Conservation (phyloP, 371 early-diverging fungal genomes). For the Apophysomyces sp. region DNA sequence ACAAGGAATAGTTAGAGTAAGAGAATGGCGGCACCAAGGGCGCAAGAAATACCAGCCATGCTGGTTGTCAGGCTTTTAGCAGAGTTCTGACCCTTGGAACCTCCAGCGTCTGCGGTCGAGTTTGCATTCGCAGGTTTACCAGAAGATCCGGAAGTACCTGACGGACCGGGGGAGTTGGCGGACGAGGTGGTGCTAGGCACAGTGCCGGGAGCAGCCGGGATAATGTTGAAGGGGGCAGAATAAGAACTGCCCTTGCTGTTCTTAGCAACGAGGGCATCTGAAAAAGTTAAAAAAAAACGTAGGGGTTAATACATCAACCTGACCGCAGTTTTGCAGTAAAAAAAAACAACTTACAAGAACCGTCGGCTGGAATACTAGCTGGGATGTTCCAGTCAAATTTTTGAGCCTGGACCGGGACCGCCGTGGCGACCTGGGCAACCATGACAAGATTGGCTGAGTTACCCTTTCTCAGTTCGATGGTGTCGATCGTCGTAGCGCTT, state of each 20-base stretch:
- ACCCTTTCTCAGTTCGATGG: constrained; percentile 32
- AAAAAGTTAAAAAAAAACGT: background rate
- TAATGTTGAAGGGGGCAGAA: constrained; percentile 42
- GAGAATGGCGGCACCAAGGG: background rate
- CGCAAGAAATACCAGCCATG: background rate
- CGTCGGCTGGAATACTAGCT: constrained; percentile 12
- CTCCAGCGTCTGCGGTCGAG: background rate
- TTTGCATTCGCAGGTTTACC: background rate
- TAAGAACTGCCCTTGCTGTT: constrained; percentile 33
- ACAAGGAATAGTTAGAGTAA: background rate
- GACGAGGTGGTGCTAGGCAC: constrained; percentile 6
- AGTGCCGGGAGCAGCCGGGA: constrained; percentile 22
- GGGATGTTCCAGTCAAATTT: constrained; percentile 32
- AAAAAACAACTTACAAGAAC: constrained; percentile 29
- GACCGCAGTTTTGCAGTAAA: background rate
- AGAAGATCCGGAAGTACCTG: background rate
- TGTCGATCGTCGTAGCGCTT: constrained; percentile 15
- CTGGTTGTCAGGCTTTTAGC: background rate
- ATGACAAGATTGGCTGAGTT: constrained; percentile 22
- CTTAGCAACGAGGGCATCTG: constrained; percentile 33
- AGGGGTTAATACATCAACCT: background rate
- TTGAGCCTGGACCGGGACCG: constrained; percentile 14
- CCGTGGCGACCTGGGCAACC: constrained; percentile 12
- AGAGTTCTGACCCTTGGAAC: background rate
- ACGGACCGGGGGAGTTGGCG: background rate